Conservation (phyloP, 179 eudicot genomes). For the Corrigiola litoralis region DNA sequence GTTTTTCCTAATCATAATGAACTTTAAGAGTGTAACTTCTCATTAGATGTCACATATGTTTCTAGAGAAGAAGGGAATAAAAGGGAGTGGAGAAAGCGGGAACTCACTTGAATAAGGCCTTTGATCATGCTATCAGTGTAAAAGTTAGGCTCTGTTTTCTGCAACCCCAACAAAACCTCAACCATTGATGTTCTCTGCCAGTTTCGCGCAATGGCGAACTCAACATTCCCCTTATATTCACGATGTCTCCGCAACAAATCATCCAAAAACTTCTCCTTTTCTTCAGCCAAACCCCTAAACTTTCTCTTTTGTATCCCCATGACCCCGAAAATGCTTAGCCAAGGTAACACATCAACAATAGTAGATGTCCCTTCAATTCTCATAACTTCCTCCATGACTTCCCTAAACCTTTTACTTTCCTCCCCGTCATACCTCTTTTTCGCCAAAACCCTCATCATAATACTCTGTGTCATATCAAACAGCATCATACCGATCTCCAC, state of each 20-base stretch:
- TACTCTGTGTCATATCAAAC: slow-evolving; percentile 25
- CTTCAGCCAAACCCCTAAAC: slow-evolving; percentile 19
- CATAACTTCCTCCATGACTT: slow-evolving; percentile 24
- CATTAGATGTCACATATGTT: no score
- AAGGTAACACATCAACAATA: slow-evolving; percentile 26
- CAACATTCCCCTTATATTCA: slow-evolving; percentile 4
- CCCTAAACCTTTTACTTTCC: slow-evolving; percentile 18
- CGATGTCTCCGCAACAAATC: slow-evolving; percentile 21
- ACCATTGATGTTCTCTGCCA: slow-evolving; percentile 28
- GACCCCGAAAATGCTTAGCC: slow-evolving; percentile 38
- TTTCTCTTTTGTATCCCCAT: slow-evolving; percentile 23
- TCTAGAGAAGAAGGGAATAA: no score
- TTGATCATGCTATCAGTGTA: slow-evolving; percentile 58
- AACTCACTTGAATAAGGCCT: slow-evolving; percentile 46
- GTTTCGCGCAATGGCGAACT: slow-evolving; percentile 11
- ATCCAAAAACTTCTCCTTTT: slow-evolving; percentile 25
- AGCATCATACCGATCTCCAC: slow-evolving; percentile 24
- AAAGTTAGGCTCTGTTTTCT: slow-evolving; percentile 41
- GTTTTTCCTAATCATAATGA: no score
- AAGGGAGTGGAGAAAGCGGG: not conserved
- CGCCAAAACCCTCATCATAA: slow-evolving; percentile 31
- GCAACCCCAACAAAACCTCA: slow-evolving; percentile 40
- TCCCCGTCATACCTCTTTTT: slow-evolving; percentile 22
- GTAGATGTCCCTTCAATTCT: slow-evolving; percentile 27
- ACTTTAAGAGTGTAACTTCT: no score